phyloP scores from a whole-genome alignment of 2,329 filamentous ascomycete genomes.

The Arthrobotrys musiformis region DNA sequence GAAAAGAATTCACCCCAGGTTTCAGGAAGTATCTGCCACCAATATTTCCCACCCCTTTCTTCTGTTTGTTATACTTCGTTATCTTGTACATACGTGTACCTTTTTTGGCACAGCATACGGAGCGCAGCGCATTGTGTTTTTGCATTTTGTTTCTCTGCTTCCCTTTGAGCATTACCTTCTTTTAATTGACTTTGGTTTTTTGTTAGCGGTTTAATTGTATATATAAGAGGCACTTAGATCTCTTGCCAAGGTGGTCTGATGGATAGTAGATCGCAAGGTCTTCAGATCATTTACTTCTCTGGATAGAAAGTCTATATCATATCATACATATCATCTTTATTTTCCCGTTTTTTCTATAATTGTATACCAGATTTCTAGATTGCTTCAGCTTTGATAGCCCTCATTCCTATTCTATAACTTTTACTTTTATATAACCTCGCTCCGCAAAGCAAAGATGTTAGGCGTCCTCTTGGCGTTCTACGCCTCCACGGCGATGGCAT shows the following conservation, averaged over 20 bases:
- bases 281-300: constrained; percentile 20
- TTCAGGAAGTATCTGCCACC: constrained; percentile 3
- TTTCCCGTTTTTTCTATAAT: background rate
- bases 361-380: too few relatives aligned
- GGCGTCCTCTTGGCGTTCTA: background rate
- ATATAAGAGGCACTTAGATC: constrained; percentile 9
- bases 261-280: background rate
- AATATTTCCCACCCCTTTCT: background rate
- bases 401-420: background rate
- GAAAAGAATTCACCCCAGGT: background rate
- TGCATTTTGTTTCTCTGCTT: background rate
- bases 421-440: background rate
- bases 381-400: background rate
- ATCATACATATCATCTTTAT: too few relatives aligned
- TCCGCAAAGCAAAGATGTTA: background rate
- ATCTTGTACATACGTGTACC: background rate
- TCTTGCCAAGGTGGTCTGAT: constrained; percentile 2
- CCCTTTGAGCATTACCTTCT: background rate
- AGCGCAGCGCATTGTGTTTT: background rate
- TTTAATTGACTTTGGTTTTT: background rate
- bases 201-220: background rate
- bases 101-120: background rate
- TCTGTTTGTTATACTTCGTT: background rate
- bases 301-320: constrained; percentile 1
- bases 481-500: background rate